Conservation (phyloP, 2,329 filamentous ascomycete species). For the Eutypa lata region DNA sequence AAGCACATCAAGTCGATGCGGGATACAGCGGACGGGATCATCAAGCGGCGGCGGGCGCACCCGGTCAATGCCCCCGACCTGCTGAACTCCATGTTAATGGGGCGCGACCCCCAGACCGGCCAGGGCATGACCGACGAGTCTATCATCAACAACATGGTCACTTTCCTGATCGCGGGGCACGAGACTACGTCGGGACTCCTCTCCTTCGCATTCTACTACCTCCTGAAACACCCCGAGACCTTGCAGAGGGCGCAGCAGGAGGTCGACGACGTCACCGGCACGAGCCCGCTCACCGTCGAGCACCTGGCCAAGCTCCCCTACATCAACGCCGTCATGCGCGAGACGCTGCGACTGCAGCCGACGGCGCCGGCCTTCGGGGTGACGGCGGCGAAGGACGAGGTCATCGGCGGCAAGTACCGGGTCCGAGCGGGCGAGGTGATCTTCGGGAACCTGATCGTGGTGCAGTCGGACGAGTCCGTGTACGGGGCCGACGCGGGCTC, state of each 20-base stretch:
- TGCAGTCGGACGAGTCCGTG: constrained; percentile 54
- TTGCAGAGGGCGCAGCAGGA: constrained; percentile 49
- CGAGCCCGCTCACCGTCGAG: constrained; percentile 39
- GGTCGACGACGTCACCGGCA: constrained; percentile 48
- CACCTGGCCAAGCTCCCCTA: constrained; percentile 51
- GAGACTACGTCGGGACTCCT: constrained; percentile 52
- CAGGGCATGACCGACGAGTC: constrained; percentile 8
- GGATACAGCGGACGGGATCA: neutral
- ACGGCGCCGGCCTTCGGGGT: constrained; percentile 46
- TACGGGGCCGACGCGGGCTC: constrained; percentile 55
- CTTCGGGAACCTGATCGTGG: constrained; percentile 40
- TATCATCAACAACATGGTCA: constrained; percentile 12
- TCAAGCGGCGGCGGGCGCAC: neutral
- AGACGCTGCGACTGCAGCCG: constrained; percentile 49
- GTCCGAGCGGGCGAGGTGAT: constrained; percentile 44
- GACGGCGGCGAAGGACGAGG: constrained; percentile 37
- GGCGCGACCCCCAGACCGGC: constrained; percentile 7
- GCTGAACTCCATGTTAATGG: constrained; percentile 9
- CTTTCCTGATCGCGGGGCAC: constrained; percentile 36
- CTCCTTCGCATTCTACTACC: constrained; percentile 45
- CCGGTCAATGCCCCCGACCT: constrained; percentile 1
- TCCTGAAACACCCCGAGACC: constrained; percentile 47
- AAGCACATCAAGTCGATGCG: neutral
- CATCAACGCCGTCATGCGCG: constrained; percentile 51
- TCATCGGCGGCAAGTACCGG: constrained; percentile 52